Conservation (phyloP, 2,329 filamentous ascomycete genomes). For the Colletotrichum scovillei region DNA sequence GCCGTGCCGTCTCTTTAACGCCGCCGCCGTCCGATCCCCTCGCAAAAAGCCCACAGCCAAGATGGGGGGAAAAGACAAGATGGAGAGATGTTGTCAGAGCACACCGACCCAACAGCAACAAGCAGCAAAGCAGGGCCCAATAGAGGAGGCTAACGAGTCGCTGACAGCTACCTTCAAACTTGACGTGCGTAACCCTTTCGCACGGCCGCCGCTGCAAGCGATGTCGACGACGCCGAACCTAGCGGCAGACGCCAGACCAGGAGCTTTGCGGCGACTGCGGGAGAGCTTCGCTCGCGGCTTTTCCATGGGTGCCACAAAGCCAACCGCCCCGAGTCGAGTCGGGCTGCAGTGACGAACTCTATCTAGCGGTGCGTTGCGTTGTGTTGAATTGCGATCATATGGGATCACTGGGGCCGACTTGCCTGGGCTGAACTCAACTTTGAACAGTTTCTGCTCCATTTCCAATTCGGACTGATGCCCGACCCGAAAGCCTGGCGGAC, state of each 20-base stretch:
- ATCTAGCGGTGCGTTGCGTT: conserved; percentile 12
- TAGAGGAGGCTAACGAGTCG: neutral
- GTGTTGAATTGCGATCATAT: conserved; percentile 1
- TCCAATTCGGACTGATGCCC: neutral
- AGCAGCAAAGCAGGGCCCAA: neutral
- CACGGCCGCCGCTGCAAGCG: conserved; percentile 33
- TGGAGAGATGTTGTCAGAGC: conserved; percentile 11
- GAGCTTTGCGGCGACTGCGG: conserved; percentile 23
- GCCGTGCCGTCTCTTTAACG: conserved; percentile 25
- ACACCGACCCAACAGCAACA: neutral
- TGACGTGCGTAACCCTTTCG: conserved; percentile 25
- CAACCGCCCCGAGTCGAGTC: conserved; percentile 6
- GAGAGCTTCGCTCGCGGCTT: conserved; percentile 17
- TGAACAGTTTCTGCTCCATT: conserved; percentile 1
- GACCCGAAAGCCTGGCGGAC: conserved; percentile 4
- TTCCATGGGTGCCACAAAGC: conserved; percentile 6
- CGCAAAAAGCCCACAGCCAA: neutral
- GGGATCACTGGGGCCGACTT: neutral
- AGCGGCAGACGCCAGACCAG: conserved; percentile 12
- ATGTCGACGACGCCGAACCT: conserved; percentile 28
- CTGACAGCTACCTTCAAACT: conserved; percentile 25
- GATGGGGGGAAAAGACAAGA: neutral
- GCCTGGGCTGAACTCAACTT: conserved; percentile 8
- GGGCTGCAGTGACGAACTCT: conserved; percentile 9
- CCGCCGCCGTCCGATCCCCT: conserved; percentile 21